phyloP scores from a whole-genome alignment of 139 green algal species.

The Haematococcus sp. region DNA sequence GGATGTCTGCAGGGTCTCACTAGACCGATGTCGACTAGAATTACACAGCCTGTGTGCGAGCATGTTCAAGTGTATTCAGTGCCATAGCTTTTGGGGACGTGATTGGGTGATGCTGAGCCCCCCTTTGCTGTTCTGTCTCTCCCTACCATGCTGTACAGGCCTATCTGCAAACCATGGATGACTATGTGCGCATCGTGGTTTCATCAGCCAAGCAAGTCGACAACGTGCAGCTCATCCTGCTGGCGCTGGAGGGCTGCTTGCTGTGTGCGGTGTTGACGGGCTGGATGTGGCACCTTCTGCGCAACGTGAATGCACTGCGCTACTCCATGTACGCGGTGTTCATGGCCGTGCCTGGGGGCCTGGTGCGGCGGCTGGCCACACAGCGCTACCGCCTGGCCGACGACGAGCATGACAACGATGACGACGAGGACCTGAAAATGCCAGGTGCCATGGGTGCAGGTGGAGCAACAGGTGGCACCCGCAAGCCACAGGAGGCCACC shows the following conservation, averaged over 20 bases:
- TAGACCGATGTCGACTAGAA: too few species aligned
- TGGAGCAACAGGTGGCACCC: too few species aligned
- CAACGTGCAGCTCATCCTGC: conserved; percentile 10
- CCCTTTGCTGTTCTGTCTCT: too few species aligned
- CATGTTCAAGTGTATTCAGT: too few species aligned
- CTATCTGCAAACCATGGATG: background rate
- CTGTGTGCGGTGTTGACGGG: background rate
- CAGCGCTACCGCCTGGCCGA: background rate
- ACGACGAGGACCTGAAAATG: background rate
- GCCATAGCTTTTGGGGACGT: too few species aligned
- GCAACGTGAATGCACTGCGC: background rate
- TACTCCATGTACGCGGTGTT: background rate
- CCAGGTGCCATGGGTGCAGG: background rate
- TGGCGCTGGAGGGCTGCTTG: background rate
- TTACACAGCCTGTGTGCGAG: too few species aligned
- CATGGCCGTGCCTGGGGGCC: background rate
- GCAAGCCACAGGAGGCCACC: too few species aligned
- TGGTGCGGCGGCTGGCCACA: too few species aligned
- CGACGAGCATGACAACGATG: background rate
- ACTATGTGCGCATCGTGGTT: background rate
- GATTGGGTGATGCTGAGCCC: too few species aligned
- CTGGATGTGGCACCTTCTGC: background rate
- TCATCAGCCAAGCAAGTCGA: background rate
- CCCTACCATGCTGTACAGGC: too few species aligned
- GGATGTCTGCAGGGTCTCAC: too few species aligned